Base-by-base conservation (phyloP, 805 yeast genomes). In the Saccharomycopsis synnaedendra region DNA sequence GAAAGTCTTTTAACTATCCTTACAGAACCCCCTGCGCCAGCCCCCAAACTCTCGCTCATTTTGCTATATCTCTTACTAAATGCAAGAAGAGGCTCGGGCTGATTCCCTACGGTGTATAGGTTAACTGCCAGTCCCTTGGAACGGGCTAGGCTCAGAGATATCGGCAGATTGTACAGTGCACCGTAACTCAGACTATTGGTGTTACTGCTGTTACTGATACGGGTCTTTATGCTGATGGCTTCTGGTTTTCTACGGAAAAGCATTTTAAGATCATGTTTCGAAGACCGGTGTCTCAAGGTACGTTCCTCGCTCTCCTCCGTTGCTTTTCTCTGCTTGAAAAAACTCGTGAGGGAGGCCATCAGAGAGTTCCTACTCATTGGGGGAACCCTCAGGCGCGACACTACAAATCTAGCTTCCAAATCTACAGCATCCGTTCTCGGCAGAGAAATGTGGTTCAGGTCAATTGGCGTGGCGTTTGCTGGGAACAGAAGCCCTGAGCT, bases 1-100 rank as follows among this genome's bases (percentile, higher is more conserved):
- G 74, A 64, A 3, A 75, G 64, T 55, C 95, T 67, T 45, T 72
- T 80, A 42, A 86, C 82, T 43, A 88, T 69, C 57, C 80, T 78
- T 34, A 89, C 97, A 10, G 82, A 75, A 3, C 97, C 97, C 44
- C 97, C 97, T 2, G 96, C 96, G 46, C 97, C 97, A 27, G 93
- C 93, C 47, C 96, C 97, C 43, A 89, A 70, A 50, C 77, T 84
- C 53, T 87, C 90, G 46, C 95, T 95, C 47, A 83, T 80, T 60
- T 81, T 84, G 45, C 82, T 76, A 62, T 87, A 88, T 55, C 88
- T 69, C 58, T 82, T 86, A 39, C 83, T 76, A 55, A 82, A 80
- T 1, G 89, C 88, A 42, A 68, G 49, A 9, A 48, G 38, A 7
- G 54, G 41, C 9, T 48, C 34, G 5, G 40, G 9, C 19, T 41